Evolutionary conservation across 257 asterid species (phyloP).

Genomic region (Salvia rosmarinus): DNA sequence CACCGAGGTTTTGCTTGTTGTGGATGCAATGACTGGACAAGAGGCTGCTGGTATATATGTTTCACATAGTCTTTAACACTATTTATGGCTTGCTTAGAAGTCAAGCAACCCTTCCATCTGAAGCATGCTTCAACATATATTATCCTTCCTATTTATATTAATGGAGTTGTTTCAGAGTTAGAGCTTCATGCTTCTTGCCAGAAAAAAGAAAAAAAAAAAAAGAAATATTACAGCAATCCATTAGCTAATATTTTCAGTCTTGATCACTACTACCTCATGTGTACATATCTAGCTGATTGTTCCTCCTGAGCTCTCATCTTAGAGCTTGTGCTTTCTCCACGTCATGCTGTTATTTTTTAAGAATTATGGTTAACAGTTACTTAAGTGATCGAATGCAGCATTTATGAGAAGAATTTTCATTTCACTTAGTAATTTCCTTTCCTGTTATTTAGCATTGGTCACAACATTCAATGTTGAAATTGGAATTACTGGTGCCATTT

Average conservation of each 20-base stretch:
- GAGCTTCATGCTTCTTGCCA: slow-evolving; percentile 19
- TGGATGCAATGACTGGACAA: slow-evolving; percentile 99
- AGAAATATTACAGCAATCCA: slow-evolving; percentile 13
- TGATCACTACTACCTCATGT: neutral
- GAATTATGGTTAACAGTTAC: slow-evolving; percentile 20
- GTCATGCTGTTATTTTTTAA: slow-evolving; percentile 8
- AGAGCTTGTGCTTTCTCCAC: slow-evolving; percentile 13
- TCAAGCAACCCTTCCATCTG: slow-evolving; percentile 14
- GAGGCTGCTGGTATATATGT: slow-evolving; percentile 88
- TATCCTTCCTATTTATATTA: slow-evolving; percentile 16
- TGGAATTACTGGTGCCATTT: slow-evolving; percentile 97
- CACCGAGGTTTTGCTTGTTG: slow-evolving; percentile 93
- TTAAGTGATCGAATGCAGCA: slow-evolving; percentile 10
- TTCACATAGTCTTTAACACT: slow-evolving; percentile 22
- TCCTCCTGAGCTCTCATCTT: slow-evolving; percentile 7
- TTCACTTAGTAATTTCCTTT: slow-evolving; percentile 36
- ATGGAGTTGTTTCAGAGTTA: neutral
- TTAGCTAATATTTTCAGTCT: too few species aligned
- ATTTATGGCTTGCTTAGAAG: slow-evolving; percentile 29
- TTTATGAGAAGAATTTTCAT: too few species aligned
- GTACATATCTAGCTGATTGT: neutral
- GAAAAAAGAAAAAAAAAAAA: too few species aligned
- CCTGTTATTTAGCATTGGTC: slow-evolving; percentile 66
- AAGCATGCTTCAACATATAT: slow-evolving; percentile 26
- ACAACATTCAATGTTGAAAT: slow-evolving; percentile 95